Evolutionary conservation across 23 red algal genomes (phyloP).

Genomic region (Cyanidioschyzon merolae): DNA sequence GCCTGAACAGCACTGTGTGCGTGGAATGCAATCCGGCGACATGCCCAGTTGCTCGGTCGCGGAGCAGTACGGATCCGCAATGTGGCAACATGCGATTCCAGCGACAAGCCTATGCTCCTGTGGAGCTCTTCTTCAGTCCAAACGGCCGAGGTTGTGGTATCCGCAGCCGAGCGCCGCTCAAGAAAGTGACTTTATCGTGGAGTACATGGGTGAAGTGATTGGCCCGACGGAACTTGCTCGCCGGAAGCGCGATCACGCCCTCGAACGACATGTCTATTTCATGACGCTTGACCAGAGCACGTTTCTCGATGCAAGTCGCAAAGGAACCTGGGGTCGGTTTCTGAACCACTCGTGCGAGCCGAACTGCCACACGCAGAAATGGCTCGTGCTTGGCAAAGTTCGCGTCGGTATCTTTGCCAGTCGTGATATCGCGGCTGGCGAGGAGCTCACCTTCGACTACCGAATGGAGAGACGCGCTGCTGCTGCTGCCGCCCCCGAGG

Average conservation of each 20-base stretch:
- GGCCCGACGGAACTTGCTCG: conserved; percentile 38
- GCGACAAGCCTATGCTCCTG: conserved; percentile 39
- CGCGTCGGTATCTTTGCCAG: conserved; percentile 74
- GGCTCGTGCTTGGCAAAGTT: conserved; percentile 68
- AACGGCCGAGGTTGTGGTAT: conserved; percentile 61
- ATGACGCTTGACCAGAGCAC: conserved; percentile 70
- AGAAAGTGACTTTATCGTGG: conserved; percentile 52
- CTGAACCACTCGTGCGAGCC: conserved; percentile 91
- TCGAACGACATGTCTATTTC: conserved; percentile 86
- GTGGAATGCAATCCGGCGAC: conserved; percentile 59
- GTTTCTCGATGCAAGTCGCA: conserved; percentile 71
- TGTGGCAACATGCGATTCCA: conserved; percentile 84
- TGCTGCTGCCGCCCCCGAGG: conserved; percentile 1
- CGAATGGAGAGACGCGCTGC: conserved; percentile 32
- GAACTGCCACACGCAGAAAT: conserved; percentile 80
- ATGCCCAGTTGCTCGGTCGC: conserved; percentile 41
- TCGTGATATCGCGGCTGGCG: conserved; percentile 42
- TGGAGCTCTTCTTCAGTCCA: conserved; percentile 24
- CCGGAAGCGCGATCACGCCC: conserved; percentile 45
- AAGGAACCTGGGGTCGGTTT: conserved; percentile 60
- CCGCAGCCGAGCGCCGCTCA: conserved; percentile 33
- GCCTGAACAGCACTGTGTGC: conserved; percentile 51
- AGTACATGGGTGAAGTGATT: conserved; percentile 92
- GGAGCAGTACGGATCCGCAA: not conserved
- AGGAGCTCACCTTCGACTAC: conserved; percentile 93